Evolutionary conservation across 192 early-diverging fungal genomes (phyloP).

Genomic region (Anaeromyces robustus): DNA sequence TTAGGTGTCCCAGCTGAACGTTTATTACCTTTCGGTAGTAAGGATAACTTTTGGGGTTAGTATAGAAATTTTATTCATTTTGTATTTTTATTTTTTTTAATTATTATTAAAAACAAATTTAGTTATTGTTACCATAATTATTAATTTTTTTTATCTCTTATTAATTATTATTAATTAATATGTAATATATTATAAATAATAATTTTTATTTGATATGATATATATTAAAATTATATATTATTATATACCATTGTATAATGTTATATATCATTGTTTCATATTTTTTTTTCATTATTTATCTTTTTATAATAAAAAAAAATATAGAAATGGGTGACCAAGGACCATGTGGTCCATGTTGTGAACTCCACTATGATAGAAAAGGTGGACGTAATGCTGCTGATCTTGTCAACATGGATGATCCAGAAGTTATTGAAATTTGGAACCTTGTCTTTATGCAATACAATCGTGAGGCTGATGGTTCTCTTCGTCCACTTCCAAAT

Average conservation of each 20-base stretch:
- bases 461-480: slow-evolving; percentile 86
- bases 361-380: slow-evolving; percentile 96
- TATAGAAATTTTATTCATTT: too few relatives aligned
- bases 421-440: slow-evolving; percentile 96
- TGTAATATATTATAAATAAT: too few relatives aligned
- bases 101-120: too few relatives aligned
- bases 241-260: too few relatives aligned
- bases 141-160: too few relatives aligned
- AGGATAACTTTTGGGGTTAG: slow-evolving; percentile 97
- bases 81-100: too few relatives aligned
- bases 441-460: slow-evolving; percentile 99
- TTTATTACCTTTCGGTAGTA: slow-evolving; percentile 70
- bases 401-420: slow-evolving; percentile 93
- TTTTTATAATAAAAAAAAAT: background rate
- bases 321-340: slow-evolving; percentile 93
- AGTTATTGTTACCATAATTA: too few relatives aligned
- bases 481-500: slow-evolving; percentile 73
- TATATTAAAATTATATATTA: too few relatives aligned
- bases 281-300: too few relatives aligned
- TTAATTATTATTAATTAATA: too few relatives aligned
- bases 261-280: too few relatives aligned
- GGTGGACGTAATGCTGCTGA: slow-evolving; percentile 75
- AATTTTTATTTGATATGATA: too few relatives aligned
- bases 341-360: slow-evolving; percentile 94
- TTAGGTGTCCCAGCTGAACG: slow-evolving; percentile 68